A percentile compares a stretch with the other conserved stretches of the same genome.
Evolutionary conservation across 306 rosid genomes (phyloP).

Genomic region (Dalbergia cochinchinensis): DNA sequence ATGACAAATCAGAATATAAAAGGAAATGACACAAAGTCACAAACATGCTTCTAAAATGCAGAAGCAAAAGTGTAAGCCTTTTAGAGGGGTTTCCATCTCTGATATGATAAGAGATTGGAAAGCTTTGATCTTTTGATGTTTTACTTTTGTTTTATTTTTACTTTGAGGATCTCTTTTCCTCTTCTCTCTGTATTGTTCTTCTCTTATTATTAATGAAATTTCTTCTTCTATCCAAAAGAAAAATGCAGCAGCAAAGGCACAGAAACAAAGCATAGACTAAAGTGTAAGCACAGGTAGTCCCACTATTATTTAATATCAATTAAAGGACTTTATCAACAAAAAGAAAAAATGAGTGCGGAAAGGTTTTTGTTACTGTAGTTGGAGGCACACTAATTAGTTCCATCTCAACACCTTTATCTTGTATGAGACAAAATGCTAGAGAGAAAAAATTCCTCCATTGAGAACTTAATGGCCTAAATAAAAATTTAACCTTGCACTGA

Average conservation of each 20-base stretch:
- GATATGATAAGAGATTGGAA: too few relatives aligned
- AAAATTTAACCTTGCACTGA: not conserved
- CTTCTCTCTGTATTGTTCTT: too few relatives aligned
- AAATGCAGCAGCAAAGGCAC: conserved; percentile 5
- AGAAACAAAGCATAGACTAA: not conserved
- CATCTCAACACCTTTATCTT: not conserved
- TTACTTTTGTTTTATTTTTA: too few relatives aligned
- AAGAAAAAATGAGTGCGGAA: not conserved
- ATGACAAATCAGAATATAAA: not conserved
- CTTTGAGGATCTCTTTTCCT: too few relatives aligned
- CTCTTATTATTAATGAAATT: too few relatives aligned
- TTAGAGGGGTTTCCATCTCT: too few relatives aligned
- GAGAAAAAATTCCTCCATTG: not conserved
- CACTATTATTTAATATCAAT: not conserved
- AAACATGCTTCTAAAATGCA: not conserved
- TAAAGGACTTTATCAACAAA: not conserved
- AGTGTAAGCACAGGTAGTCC: too few relatives aligned
- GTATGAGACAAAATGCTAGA: not conserved
- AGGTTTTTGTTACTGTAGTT: not conserved
- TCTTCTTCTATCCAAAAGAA: too few relatives aligned
- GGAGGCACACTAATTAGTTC: not conserved
- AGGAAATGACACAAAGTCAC: not conserved
- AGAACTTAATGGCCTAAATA: not conserved
- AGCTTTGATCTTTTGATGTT: too few relatives aligned
- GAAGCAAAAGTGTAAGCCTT: not conserved